Percentiles rank a stretch among this genome's conserved stretches.
These are phyloP conservation scores for Termitomyces sp. DNA, from an alignment of 768 basidiomycete species.

Conservation along the genomic window DNA sequence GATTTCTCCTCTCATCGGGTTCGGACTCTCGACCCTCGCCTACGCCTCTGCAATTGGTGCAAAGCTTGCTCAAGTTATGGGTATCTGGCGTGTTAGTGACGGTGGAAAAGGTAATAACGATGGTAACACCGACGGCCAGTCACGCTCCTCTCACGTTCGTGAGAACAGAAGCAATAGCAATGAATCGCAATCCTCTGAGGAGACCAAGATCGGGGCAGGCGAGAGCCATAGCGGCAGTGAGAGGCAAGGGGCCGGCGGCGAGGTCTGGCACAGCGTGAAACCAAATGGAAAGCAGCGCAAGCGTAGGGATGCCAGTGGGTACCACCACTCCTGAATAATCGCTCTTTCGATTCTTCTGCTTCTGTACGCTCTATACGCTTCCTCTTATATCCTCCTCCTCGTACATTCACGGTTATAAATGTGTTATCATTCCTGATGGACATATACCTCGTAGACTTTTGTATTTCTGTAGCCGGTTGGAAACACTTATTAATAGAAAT, in stretches of 20 bases:
- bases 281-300: neutral
- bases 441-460: neutral
- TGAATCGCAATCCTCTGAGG: neutral
- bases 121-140: neutral
- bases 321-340: neutral
- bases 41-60: constrained; percentile 16
- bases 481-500: neutral
- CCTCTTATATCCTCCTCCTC: neutral
- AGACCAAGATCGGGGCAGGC: neutral
- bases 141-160: neutral
- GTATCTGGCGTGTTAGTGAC: constrained; percentile 19
- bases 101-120: neutral
- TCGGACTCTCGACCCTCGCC: constrained; percentile 12
- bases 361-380: neutral
- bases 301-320: neutral
- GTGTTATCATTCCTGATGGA: neutral
- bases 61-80: constrained; percentile 22
- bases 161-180: neutral
- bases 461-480: neutral
- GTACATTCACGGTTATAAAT: neutral
- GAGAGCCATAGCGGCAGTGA: neutral
- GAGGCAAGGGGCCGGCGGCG: neutral
- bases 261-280: neutral
- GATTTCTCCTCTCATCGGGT: constrained; percentile 13
- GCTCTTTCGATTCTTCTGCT: neutral